Evolutionary conservation across 1,139 yeast species (phyloP), one percentile per base, ranked within the genome.

Genomic region (Suhomyces anneliseae): DNA sequence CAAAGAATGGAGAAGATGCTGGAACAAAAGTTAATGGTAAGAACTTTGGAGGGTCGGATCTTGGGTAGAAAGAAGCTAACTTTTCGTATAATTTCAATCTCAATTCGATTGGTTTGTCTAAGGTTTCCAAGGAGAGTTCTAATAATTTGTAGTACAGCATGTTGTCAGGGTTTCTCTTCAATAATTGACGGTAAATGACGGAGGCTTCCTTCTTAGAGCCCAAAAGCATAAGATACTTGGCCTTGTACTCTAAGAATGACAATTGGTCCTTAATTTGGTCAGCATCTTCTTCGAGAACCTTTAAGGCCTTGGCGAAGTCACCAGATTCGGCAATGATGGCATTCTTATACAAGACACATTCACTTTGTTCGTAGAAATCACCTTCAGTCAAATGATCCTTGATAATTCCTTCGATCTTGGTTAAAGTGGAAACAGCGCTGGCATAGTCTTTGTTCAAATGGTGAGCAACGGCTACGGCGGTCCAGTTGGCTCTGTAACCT

Each of bases 401-500:
- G 38, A 89, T 82, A 34, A 90, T 72, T 15, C 78, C 82, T 61
- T 90, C 96, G 57, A 89, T 89, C 57, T 87, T 84, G 29, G 79
- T 64, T 57, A 92, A 76, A 3, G 95, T 87, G 46, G 81, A 78
- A 49, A 85, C 83, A 4, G 97, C 95, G 12, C 79, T 81, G 33
- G 70, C 71, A 59, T 75, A 79, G 60, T 92, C 90, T 27, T 80
- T 78, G 60, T 79, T 81, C 61, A 92, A 74, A 64, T 88, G 90
- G 60, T 87, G 90, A 0, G 97, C 96, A 36, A 89, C 76, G 0
- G 97, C 97, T 46, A 88, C 74, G 0, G 87, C 86, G 2, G 96
- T 87, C 97, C 98, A 95, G 60, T 90, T 87, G 55, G 95, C 93
- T 54, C 97, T 80, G 62, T 82, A 86, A 0, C 96, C 96, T 10